Base-by-base conservation (phyloP, 2,329 filamentous ascomycete species). In the Colletotrichum gloeosporioides region DNA sequence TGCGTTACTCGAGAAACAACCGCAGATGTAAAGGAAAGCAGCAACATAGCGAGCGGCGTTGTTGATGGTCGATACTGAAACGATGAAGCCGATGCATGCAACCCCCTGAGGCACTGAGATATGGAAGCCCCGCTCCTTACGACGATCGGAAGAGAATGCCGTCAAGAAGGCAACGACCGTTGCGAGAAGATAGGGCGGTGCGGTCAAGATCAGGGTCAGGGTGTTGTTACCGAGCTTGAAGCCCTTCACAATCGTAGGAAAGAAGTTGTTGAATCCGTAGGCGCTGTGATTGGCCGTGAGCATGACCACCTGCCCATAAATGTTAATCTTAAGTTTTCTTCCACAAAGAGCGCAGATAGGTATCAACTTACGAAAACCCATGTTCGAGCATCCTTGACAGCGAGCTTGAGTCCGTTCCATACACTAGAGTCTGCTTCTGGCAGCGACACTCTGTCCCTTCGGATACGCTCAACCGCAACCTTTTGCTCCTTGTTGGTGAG, bases 61-160 rank as follows among this genome's bases (percentile, higher is more conserved):
- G 16, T 84, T 82, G 0, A 87, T 89, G 0, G 91, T 93, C 0
- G 89, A 84, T 2, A 91, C 91, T 8, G 89, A 90, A 18, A 93
- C 84, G 74, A 93, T 90, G 81, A 92, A 93, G 2, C 90, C 88
- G 1, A 83, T 83, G 2, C 93, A 85, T 2, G 89, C 89, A 34
- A 92, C 84, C 27, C 31, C 69, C 22, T 78, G 69, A 4, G 76
- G 77, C 3, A 53, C 65, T 1, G 75, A 75, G 29, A 80, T 78
- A 29, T 80, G 79, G 39, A 75, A 78, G 12, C 77, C 78, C n/a
- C 79, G 77, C 18, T 79, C 79, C 3, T 71, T 73, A 31, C 63
- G 65, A 6, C 67, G 71, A 25, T 79, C 78, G 13, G 77, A 79
- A 8, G 74, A 80, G 55, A 59, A 78, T 0, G 78, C 77, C 2